These are phyloP conservation scores for Orbilia ellipsospora DNA, from an alignment of 2,329 filamentous ascomycete genomes.

Conservation along the genomic window DNA sequence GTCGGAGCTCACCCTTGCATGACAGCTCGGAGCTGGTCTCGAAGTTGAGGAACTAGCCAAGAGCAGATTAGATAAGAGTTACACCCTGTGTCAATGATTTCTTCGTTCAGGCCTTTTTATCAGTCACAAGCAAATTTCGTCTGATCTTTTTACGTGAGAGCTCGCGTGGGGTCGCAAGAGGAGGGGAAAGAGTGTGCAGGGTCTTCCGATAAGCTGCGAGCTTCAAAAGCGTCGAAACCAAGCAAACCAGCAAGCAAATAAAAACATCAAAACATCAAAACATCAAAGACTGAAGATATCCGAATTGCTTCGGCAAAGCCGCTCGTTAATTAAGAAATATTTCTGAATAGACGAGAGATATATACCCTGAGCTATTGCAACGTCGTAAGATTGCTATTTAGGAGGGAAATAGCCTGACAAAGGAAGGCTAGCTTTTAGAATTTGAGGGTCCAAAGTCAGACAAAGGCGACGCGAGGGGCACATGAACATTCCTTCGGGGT, in stretches of 20 bases:
- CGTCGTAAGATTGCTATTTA: too few species aligned
- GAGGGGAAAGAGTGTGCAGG: background rate
- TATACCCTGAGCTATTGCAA: too few species aligned
- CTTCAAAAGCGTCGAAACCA: background rate
- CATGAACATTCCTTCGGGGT: slow-evolving; percentile 44
- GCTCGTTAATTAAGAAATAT: too few species aligned
- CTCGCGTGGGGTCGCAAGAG: slow-evolving; percentile 41
- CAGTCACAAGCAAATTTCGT: slow-evolving; percentile 54
- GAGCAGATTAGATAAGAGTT: slow-evolving; percentile 40
- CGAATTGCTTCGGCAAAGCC: background rate
- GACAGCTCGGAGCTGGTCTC: slow-evolving; percentile 11
- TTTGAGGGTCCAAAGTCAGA: background rate
- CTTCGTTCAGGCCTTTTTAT: background rate
- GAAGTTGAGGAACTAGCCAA: background rate
- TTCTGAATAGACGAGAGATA: too few species aligned
- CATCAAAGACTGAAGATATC: background rate
- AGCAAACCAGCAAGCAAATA: background rate
- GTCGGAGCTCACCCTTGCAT: slow-evolving; percentile 44
- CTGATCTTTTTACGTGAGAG: slow-evolving; percentile 39
- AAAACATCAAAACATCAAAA: background rate
- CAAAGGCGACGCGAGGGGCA: slow-evolving; percentile 19
- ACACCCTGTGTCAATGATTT: background rate
- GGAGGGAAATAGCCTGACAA: too few species aligned
- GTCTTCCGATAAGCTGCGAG: slow-evolving; percentile 22
- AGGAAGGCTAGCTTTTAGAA: background rate